Evolutionary conservation across 148 eudicot genomes (phyloP).

Genomic region (Vaccinium darrowii): DNA sequence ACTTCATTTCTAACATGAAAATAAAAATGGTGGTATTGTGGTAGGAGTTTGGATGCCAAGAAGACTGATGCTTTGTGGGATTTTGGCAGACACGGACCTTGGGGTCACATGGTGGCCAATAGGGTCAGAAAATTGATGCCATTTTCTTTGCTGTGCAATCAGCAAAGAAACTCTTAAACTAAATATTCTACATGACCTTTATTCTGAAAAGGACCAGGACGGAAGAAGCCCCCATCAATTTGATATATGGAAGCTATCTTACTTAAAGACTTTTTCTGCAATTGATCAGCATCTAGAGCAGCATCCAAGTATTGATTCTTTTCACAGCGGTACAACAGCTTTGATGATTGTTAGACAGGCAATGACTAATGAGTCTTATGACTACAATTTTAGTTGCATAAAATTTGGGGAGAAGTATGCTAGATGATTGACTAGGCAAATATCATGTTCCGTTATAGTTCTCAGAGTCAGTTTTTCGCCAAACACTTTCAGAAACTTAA

Average conservation of each 20-base stretch:
- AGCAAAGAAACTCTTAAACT: constrained; percentile 59
- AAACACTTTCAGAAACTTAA: too few species aligned
- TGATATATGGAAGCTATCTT: constrained; percentile 67
- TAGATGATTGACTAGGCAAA: too few species aligned
- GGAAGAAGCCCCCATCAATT: constrained; percentile 20
- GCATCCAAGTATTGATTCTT: constrained; percentile 54
- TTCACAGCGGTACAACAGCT: constrained; percentile 80
- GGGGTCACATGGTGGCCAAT: constrained; percentile 84
- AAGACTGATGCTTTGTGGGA: constrained; percentile 81
- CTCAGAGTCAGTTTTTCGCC: too few species aligned
- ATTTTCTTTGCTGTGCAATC: constrained; percentile 53
- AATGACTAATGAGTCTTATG: constrained; percentile 5
- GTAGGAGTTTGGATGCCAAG: constrained; percentile 77
- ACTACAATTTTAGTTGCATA: too few species aligned
- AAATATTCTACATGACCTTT: constrained; percentile 21
- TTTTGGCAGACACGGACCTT: constrained; percentile 91
- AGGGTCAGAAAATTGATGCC: constrained; percentile 70
- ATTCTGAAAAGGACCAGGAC: constrained; percentile 21
- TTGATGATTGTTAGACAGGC: constrained; percentile 62
- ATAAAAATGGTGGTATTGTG: neutral
- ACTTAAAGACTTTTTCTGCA: constrained; percentile 52
- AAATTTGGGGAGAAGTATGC: too few species aligned
- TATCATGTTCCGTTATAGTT: too few species aligned
- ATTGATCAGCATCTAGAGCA: constrained; percentile 65
- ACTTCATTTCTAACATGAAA: neutral